phyloP scores from a whole-genome alignment of 331 rosid species.

The Telfairia occidentalis region DNA sequence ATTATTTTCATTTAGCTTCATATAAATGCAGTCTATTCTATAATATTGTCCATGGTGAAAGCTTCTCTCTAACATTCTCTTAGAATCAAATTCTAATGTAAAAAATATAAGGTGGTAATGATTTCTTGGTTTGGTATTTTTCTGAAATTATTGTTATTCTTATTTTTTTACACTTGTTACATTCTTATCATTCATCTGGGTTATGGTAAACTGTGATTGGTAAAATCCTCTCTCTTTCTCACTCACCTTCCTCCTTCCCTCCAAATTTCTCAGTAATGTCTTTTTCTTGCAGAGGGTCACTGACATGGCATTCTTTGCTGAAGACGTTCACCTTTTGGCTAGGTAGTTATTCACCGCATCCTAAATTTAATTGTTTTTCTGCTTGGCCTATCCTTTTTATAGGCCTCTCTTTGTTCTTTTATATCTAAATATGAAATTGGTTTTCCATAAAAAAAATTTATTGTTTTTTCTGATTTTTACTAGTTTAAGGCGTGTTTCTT shows the following conservation, averaged over 20 bases:
- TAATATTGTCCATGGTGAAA: neutral
- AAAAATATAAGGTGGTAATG: neutral
- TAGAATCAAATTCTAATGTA: neutral
- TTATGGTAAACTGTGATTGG: neutral
- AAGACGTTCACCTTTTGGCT: constrained; percentile 98
- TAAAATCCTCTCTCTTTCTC: neutral
- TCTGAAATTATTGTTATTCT: neutral
- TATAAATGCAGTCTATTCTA: neutral
- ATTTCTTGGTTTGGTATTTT: neutral
- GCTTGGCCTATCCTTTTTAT: neutral
- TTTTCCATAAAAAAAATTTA: neutral
- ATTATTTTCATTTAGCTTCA: neutral
- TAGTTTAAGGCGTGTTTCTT: constrained; percentile 20
- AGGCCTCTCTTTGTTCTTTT: neutral
- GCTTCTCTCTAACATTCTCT: neutral
- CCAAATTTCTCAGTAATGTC: neutral
- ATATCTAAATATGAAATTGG: neutral
- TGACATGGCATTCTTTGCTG: constrained; percentile 95
- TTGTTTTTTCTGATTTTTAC: neutral
- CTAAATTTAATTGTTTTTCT: neutral
- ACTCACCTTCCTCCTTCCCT: constrained; percentile 3
- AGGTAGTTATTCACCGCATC: constrained; percentile 43
- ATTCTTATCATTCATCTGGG: neutral
- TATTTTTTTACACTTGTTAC: neutral
- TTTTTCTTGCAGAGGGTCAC: constrained; percentile 80